phyloP scores from a whole-genome alignment of 2,329 filamentous ascomycete genomes.

The Lachnellula suecica region DNA sequence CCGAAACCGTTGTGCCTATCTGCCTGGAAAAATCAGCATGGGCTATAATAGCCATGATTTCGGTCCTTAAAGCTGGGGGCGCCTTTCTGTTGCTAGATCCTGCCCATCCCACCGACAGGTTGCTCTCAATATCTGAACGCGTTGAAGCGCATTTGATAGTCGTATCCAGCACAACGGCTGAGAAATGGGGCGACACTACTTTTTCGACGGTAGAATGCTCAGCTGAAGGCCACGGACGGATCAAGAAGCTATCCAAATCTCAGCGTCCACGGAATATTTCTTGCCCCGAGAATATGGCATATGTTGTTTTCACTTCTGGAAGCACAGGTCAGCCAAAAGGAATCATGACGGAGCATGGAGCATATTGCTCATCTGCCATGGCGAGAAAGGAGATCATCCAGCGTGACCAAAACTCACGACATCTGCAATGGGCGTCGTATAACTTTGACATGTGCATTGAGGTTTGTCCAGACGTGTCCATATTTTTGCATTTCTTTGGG shows the following conservation, averaged over 20 bases:
- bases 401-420: background rate
- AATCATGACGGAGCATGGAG: constrained; percentile 13
- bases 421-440: constrained; percentile 8
- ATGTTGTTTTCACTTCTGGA: constrained; percentile 26
- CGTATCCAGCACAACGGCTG: background rate
- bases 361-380: background rate
- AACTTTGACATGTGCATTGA: no score
- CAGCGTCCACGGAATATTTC: background rate
- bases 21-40: background rate
- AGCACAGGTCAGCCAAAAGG: constrained; percentile 23
- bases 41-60: background rate
- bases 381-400: background rate
- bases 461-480: no score
- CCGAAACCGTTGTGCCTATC: background rate
- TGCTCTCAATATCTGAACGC: background rate
- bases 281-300: background rate
- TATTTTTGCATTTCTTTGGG: no score
- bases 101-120: background rate
- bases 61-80: background rate
- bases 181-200: no score
- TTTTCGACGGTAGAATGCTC: no score
- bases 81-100: background rate
- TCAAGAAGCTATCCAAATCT: no score
- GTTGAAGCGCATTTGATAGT: background rate
- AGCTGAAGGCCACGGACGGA: no score